phyloP scores from a whole-genome alignment of 495 filamentous ascomycete genomes.

The Penicillium longicatenatum region DNA sequence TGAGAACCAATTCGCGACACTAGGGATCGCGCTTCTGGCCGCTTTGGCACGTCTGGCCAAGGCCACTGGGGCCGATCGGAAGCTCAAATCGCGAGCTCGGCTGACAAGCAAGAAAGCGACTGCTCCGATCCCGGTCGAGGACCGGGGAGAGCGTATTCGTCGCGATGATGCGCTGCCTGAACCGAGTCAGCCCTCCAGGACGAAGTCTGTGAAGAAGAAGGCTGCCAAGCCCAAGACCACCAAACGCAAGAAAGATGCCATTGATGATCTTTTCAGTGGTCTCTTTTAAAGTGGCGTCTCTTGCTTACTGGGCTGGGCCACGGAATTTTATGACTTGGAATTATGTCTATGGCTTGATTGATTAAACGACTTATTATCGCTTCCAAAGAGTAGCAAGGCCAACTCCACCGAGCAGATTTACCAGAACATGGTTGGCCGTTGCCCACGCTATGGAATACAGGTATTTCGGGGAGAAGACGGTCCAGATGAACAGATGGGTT shows the following conservation, averaged over 20 bases:
- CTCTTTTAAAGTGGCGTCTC: constrained; percentile 39
- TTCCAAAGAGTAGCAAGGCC: constrained; percentile 53
- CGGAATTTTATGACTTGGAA: not conserved
- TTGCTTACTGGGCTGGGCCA: not conserved
- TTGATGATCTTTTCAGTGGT: constrained; percentile 63
- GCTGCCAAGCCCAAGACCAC: constrained; percentile 36
- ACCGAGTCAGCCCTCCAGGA: not conserved
- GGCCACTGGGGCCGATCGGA: constrained; percentile 38
- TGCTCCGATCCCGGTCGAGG: constrained; percentile 16
- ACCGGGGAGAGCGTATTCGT: constrained; percentile 36
- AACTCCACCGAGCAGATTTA: constrained; percentile 56
- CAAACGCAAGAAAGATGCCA: constrained; percentile 56
- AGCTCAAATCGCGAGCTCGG: constrained; percentile 15
- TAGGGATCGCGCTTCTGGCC: constrained; percentile 76
- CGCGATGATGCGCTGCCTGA: constrained; percentile 16
- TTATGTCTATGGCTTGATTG: not conserved
- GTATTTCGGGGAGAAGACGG: constrained; percentile 96
- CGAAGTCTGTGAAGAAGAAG: constrained; percentile 1
- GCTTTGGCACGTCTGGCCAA: constrained; percentile 60
- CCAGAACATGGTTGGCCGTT: constrained; percentile 71
- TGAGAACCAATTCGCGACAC: constrained; percentile 71
- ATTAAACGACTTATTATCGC: constrained; percentile 1
- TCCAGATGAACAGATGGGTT: constrained; percentile 97
- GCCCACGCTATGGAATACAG: constrained; percentile 89
- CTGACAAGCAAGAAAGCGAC: not conserved